Evolutionary conservation across 1,139 yeast species (phyloP).

Genomic region (Candida neerlandica): DNA sequence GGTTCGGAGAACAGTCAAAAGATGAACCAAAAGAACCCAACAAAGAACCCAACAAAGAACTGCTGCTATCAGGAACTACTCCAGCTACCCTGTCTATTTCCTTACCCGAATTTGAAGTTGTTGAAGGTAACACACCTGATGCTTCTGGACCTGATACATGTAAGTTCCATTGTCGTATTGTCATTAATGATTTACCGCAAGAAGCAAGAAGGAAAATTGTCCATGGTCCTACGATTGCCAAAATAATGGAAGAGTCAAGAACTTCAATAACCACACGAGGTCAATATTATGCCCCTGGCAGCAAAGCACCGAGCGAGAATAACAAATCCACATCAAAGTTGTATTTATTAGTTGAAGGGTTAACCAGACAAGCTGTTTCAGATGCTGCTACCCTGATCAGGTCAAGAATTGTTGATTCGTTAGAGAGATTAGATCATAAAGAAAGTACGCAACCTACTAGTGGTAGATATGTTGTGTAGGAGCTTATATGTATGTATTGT

Average conservation of each 20-base stretch:
- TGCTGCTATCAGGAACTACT: neutral
- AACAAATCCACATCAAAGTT: constrained; percentile 63
- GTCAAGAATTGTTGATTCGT: constrained; percentile 61
- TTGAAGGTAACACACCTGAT: constrained; percentile 60
- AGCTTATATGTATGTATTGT: neutral
- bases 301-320: constrained; percentile 35
- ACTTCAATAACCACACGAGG: constrained; percentile 88
- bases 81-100: neutral
- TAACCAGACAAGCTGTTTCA: constrained; percentile 61
- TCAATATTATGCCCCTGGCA: constrained; percentile 63
- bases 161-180: constrained; percentile 69
- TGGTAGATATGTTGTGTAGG: constrained; percentile 43
- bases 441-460: constrained; percentile 36
- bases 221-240: constrained; percentile 63
- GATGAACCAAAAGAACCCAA: constrained; percentile 7
- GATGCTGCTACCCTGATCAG: constrained; percentile 69
- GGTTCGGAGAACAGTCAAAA: constrained; percentile 27
- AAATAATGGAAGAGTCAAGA: constrained; percentile 70
- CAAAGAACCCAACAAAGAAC: constrained; percentile 1
- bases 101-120: constrained; percentile 50
- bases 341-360: constrained; percentile 78
- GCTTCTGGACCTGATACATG: constrained; percentile 66
- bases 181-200: constrained; percentile 86
- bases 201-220: constrained; percentile 83
- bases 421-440: constrained; percentile 46